A percentile compares a stretch with the other conserved stretches of the same genome.
Conservation (phyloP, 1,284 basidiomycete genomes). For the Heterobasidion parviporum region DNA sequence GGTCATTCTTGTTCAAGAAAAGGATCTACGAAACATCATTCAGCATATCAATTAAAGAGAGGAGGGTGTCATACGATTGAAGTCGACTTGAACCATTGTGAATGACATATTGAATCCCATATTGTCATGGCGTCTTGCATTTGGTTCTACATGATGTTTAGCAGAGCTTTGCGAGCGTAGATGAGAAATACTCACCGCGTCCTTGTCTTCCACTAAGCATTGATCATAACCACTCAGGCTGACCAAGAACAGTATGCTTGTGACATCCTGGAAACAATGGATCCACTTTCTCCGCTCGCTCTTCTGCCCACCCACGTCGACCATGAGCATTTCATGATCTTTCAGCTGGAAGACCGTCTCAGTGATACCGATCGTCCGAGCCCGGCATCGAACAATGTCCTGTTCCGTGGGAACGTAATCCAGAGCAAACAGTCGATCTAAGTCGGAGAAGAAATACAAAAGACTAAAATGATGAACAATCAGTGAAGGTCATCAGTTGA, state of each 20-base stretch:
- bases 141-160: conserved; percentile 58
- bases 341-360: conserved; percentile 79
- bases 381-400: conserved; percentile 81
- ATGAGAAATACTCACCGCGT: conserved; percentile 53
- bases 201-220: conserved; percentile 88
- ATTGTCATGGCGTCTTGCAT: conserved; percentile 96
- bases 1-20: conserved; percentile 87
- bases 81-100: conserved; percentile 88
- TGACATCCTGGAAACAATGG: conserved; percentile 81
- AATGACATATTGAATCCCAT: conserved; percentile 91
- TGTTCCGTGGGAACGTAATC: conserved; percentile 70
- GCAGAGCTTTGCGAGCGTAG: not conserved
- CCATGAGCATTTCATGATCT: conserved; percentile 77
- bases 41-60: not conserved
- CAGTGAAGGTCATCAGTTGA: not conserved
- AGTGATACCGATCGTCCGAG: conserved; percentile 90
- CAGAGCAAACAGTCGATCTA: conserved; percentile 74
- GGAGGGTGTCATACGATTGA: conserved; percentile 58
- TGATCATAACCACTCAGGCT: conserved; percentile 88
- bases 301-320: conserved; percentile 89
- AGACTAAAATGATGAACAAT: conserved; percentile 31
- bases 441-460: conserved; percentile 66
- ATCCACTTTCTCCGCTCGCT: conserved; percentile 88
- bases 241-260: conserved; percentile 82
- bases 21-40: conserved; percentile 51